Evolutionary conservation across 495 filamentous ascomycete genomes (phyloP).

Genomic region (Aspergillus avenaceus): DNA sequence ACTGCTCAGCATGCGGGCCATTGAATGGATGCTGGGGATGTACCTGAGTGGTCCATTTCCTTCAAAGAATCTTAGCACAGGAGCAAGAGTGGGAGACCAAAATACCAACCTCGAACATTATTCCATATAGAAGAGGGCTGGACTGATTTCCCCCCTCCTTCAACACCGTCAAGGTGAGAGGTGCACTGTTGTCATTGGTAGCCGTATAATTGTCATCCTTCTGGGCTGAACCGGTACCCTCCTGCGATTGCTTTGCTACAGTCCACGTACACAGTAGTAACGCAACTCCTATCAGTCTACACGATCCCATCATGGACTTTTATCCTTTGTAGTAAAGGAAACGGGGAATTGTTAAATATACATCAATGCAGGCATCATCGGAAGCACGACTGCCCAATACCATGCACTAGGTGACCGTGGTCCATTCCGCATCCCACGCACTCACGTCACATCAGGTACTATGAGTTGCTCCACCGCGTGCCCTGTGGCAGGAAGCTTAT

Average conservation of each 20-base stretch:
- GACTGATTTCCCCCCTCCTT: slow-evolving; percentile 50
- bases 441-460: background rate
- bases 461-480: background rate
- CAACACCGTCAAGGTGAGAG: slow-evolving; percentile 24
- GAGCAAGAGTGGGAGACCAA: background rate
- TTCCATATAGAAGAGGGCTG: slow-evolving; percentile 52
- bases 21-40: background rate
- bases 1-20: background rate
- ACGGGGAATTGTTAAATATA: no score
- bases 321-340: no score
- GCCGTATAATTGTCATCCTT: background rate
- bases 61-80: slow-evolving; percentile 13
- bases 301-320: no score
- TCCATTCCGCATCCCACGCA: no score
- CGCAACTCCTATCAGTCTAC: no score
- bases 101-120: slow-evolving; percentile 60
- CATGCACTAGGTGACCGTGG: no score
- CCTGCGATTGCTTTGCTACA: no score
- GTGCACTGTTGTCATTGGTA: no score
- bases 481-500: background rate
- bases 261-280: no score
- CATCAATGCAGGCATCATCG: no score
- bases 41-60: slow-evolving; percentile 70
- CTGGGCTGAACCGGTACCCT: background rate
- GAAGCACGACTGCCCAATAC: no score